phyloP scores from a whole-genome alignment of 2,329 filamentous ascomycete genomes.

The Trichoderma polysporum region DNA sequence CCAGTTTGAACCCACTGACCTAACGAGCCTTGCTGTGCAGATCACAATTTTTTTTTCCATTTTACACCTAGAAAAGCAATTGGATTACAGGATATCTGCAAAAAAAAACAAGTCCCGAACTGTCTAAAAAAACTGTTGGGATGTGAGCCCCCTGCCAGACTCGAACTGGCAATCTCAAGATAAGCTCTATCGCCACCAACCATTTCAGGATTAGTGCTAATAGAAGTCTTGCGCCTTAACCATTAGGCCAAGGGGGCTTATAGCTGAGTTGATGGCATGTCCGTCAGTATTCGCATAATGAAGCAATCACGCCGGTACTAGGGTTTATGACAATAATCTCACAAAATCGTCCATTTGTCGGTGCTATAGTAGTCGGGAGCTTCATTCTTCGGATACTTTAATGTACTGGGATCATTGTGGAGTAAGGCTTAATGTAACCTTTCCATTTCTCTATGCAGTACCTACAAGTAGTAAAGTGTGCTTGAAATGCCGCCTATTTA shows the following conservation, averaged over 20 bases:
- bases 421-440: background rate
- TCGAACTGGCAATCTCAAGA: conserved; percentile 15
- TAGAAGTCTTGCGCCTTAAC: conserved; percentile 18
- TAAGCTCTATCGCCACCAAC: background rate
- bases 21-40: too few relatives aligned
- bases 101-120: background rate
- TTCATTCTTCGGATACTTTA: too few relatives aligned
- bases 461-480: background rate
- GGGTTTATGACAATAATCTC: background rate
- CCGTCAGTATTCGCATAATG: background rate
- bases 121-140: background rate
- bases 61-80: too few relatives aligned
- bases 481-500: background rate
- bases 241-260: conserved; percentile 10
- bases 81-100: too few relatives aligned
- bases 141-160: background rate
- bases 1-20: too few relatives aligned
- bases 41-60: too few relatives aligned
- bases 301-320: conserved; percentile 36
- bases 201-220: background rate
- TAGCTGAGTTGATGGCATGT: background rate
- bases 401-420: too few relatives aligned
- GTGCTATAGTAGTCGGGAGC: too few relatives aligned
- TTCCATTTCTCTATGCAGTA: background rate
- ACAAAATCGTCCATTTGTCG: background rate